A percentile compares a stretch with the other conserved stretches of the same genome.
Evolutionary conservation across 768 basidiomycete genomes (phyloP).

Genomic region (Aureoboletus auriporus): DNA sequence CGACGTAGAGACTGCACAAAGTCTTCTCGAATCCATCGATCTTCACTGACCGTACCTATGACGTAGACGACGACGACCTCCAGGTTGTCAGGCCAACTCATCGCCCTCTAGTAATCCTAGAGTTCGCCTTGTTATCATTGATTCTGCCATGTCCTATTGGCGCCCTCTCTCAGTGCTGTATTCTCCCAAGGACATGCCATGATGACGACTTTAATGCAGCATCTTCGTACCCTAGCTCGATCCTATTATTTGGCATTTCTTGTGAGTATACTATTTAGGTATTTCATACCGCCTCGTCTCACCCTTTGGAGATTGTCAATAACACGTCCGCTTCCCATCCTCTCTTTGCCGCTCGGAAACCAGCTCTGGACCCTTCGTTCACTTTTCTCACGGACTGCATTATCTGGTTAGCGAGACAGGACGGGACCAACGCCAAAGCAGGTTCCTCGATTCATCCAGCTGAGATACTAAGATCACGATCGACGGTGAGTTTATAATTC

Average conservation of each 20-base stretch:
- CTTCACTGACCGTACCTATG: constrained; percentile 24
- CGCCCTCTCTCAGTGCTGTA: constrained; percentile 57
- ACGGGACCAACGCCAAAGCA: constrained; percentile 12
- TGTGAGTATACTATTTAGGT: constrained; percentile 35
- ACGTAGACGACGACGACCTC: background rate
- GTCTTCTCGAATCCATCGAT: constrained; percentile 44
- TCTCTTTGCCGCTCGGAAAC: constrained; percentile 46
- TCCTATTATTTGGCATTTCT: constrained; percentile 45
- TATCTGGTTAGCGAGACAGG: constrained; percentile 54
- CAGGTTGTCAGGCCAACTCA: constrained; percentile 9
- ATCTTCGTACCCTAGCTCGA: constrained; percentile 50
- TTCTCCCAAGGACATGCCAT: constrained; percentile 74
- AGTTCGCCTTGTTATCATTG: constrained; percentile 56
- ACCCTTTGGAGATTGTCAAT: constrained; percentile 53
- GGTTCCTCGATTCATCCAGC: constrained; percentile 29
- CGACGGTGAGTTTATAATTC: constrained; percentile 27
- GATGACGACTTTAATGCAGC: constrained; percentile 69
- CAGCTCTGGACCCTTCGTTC: constrained; percentile 75
- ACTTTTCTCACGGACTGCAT: constrained; percentile 68
- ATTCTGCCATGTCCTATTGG: constrained; percentile 61
- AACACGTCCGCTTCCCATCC: constrained; percentile 38
- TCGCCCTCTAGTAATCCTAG: constrained; percentile 10
- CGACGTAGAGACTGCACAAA: constrained; percentile 51
- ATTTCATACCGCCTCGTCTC: background rate
- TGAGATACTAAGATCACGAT: constrained; percentile 43